A percentile compares a stretch with the other conserved stretches of the same genome.
Evolutionary conservation across 116 monocot species (phyloP).

Genomic region (Zostera marina): DNA sequence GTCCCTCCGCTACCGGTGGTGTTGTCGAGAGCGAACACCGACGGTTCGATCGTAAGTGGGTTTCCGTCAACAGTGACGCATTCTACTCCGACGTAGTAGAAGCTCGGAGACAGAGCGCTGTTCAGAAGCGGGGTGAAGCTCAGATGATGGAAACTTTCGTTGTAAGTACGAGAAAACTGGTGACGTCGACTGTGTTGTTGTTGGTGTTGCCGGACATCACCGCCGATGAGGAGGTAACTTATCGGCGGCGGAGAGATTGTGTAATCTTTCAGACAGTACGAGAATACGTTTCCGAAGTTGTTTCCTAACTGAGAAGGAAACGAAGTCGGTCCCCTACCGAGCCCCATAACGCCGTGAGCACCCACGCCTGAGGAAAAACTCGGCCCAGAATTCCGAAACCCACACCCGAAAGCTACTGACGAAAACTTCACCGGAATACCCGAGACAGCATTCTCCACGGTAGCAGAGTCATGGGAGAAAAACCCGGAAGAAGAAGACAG

Average conservation of each 20-base stretch:
- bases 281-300: constrained; percentile 20
- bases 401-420: constrained; percentile 20
- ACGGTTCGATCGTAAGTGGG: constrained; percentile 10
- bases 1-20: constrained; percentile 25
- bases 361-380: constrained; percentile 5
- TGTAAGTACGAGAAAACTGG: too few relatives aligned
- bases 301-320: constrained; percentile 22
- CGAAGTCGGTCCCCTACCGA: constrained; percentile 34
- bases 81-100: constrained; percentile 30
- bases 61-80: constrained; percentile 14
- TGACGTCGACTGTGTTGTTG: too few relatives aligned
- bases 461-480: constrained; percentile 25
- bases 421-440: background rate
- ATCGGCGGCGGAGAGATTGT: constrained; percentile 23
- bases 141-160: background rate
- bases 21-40: constrained; percentile 21
- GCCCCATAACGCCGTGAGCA: constrained; percentile 21
- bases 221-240: constrained; percentile 27
- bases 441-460: background rate
- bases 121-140: constrained; percentile 18
- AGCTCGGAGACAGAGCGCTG: constrained; percentile 26
- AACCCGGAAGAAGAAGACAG: constrained; percentile 20
- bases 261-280: constrained; percentile 44
- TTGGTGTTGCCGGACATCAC: background rate
- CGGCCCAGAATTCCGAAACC: constrained; percentile 14